phyloP scores from a whole-genome alignment of 495 filamentous ascomycete genomes.

The Margaritispora aquatica region DNA sequence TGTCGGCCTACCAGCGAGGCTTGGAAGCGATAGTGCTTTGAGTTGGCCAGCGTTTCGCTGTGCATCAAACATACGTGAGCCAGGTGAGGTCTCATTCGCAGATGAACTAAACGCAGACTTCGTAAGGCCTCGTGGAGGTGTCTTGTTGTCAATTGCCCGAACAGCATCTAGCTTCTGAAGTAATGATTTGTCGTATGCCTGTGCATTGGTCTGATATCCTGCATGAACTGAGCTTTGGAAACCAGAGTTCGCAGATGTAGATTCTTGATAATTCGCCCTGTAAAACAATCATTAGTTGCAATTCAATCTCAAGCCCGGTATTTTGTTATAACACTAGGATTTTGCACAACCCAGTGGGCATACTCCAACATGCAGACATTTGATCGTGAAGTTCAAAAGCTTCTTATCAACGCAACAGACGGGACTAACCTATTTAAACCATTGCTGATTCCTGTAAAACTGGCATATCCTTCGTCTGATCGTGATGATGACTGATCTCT shows the following conservation, averaged over 20 bases:
- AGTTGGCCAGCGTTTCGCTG: slow-evolving; percentile 16
- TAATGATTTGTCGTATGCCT: slow-evolving; percentile 73
- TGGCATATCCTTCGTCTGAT: slow-evolving; percentile 47
- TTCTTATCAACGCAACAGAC: not conserved
- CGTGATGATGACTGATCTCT: slow-evolving; percentile 24
- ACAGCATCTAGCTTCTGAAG: slow-evolving; percentile 65
- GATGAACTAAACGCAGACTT: slow-evolving; percentile 45
- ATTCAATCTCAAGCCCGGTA: too few species aligned
- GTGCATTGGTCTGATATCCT: slow-evolving; percentile 51
- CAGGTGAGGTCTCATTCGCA: slow-evolving; percentile 41
- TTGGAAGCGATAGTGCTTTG: slow-evolving; percentile 42
- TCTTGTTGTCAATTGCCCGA: slow-evolving; percentile 49
- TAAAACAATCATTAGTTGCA: slow-evolving; percentile 2
- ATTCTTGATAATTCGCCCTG: slow-evolving; percentile 24
- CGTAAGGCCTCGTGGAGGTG: slow-evolving; percentile 46
- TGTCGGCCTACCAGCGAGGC: slow-evolving; percentile 30
- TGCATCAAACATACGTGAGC: slow-evolving; percentile 32
- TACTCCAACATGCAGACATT: not conserved
- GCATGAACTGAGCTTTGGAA: slow-evolving; percentile 38
- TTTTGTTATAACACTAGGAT: too few species aligned
- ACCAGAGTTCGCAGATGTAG: slow-evolving; percentile 16
- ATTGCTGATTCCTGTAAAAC: slow-evolving; percentile 36
- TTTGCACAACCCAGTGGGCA: too few species aligned
- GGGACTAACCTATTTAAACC: slow-evolving; percentile 29
- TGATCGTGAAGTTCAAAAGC: too few species aligned